Evolutionary conservation across 73 alveolate genomes (phyloP).

Genomic region (Stentor coeruleus): DNA sequence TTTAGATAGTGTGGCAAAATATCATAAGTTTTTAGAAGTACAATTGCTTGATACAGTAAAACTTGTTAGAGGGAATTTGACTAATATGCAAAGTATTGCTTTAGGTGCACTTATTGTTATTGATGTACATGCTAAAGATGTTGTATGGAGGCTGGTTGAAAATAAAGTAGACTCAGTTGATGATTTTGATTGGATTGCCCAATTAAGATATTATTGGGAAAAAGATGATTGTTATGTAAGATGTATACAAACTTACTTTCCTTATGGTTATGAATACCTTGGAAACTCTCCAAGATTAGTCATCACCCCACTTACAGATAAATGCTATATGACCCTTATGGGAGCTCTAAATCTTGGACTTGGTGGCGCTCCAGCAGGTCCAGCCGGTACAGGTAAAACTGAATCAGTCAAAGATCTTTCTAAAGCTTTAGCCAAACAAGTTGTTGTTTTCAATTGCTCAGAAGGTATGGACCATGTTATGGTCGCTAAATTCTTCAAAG

Average conservation of each 20-base stretch:
- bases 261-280: constrained; percentile 96
- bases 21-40: constrained; percentile 54
- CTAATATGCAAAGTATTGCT: constrained; percentile 60
- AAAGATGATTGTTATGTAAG: constrained; percentile 76
- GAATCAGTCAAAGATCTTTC: constrained; percentile 99
- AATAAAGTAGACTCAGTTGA: constrained; percentile 41
- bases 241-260: constrained; percentile 72
- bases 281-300: constrained; percentile 97
- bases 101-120: constrained; percentile 90
- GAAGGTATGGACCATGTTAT: constrained; percentile 94
- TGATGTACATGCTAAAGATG: constrained; percentile 94
- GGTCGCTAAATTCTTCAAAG: constrained; percentile 93
- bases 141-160: constrained; percentile 50
- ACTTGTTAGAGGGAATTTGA: constrained; percentile 83
- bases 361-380: constrained; percentile 99
- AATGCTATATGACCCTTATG: constrained; percentile 94
- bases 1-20: constrained; percentile 66
- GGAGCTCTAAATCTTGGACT: constrained; percentile 93
- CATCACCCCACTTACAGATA: constrained; percentile 99
- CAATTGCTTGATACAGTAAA: constrained; percentile 89
- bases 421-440: constrained; percentile 97
- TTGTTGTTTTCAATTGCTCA: constrained; percentile 99
- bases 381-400: constrained; percentile 99
- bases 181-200: constrained; percentile 79
- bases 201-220: constrained; percentile 90